These are phyloP conservation scores for Dactylonectria macrodidyma DNA, from an alignment of 2,329 filamentous ascomycete species.

Conservation along the genomic window DNA sequence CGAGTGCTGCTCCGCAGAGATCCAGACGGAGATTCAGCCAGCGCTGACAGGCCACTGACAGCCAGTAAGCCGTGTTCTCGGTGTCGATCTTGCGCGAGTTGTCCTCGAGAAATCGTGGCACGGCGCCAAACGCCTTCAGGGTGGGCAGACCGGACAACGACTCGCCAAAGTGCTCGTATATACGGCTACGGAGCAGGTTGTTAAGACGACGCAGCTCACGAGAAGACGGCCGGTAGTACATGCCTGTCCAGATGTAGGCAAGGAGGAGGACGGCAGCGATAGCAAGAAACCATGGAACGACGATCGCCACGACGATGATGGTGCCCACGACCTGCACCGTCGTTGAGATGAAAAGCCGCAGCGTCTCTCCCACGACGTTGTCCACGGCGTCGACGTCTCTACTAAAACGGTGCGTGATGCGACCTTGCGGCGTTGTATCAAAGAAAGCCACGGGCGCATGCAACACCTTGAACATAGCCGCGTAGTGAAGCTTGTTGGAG, in stretches of 20 bases:
- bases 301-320: conserved; percentile 82
- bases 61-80: conserved; percentile 79
- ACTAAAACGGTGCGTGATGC: conserved; percentile 94
- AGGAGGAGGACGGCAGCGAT: conserved; percentile 84
- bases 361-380: conserved; percentile 77
- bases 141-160: conserved; percentile 90
- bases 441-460: conserved; percentile 75
- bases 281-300: conserved; percentile 85
- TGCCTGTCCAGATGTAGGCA: conserved; percentile 68
- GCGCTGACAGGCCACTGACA: conserved; percentile 77
- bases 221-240: conserved; percentile 88
- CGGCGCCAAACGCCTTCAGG: conserved; percentile 90
- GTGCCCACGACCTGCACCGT: conserved; percentile 83
- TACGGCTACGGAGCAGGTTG: conserved; percentile 86
- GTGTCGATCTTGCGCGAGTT: conserved; percentile 86
- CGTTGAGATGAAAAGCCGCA: conserved; percentile 75
- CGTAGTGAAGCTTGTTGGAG: conserved; percentile 60
- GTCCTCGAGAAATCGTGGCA: conserved; percentile 85
- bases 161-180: conserved; percentile 95
- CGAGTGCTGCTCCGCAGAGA: too few species aligned
- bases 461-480: conserved; percentile 36
- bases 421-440: conserved; percentile 89
- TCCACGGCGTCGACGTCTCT: conserved; percentile 94
- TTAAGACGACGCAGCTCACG: conserved; percentile 90
- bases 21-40: conserved; percentile 76